Base-by-base conservation (phyloP, 768 basidiomycete genomes). In the Tylopilus balloui region DNA sequence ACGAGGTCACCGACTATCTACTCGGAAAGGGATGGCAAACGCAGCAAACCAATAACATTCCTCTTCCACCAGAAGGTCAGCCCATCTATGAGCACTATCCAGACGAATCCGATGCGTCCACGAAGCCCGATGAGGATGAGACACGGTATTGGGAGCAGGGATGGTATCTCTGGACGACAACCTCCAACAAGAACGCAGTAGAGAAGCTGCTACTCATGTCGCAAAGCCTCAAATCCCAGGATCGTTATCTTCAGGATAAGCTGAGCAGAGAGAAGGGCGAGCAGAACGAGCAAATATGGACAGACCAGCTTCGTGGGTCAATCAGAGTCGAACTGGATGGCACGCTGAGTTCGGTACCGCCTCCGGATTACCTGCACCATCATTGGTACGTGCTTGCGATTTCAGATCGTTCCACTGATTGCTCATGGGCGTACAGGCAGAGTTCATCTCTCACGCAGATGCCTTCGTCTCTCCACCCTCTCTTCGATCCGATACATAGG, bases 131-230 rank as follows among this genome's bases (percentile, higher is more conserved):
- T 50, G 67, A 52, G 32, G 70, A 77, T 19, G 71, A 69, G 35
- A 80, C 51, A 14, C 62, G 77, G 53, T 75, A 78, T 57, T 90
- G 87, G 87, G 75, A 86, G 48, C 79, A 82, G 57, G 86, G 87
- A 5, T 84, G 78, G 76, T 90, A 90, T 59, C 57, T 90, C 35
- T 88, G 86, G 85, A 75, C 78, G 43, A 77, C 78, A 14, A 72
- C 71, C 46, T 80, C 73, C 42, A 71, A 74, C 41, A 72, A 71
- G 62, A 78, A 76, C 11, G 72, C 76, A 8, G 71, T 75, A 54
- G 78, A 83, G 60, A 81, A 79, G 58, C 65, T 82, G 42, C 67
- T 77, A 15, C 71, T 73, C 42, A 88, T 89, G 86, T 73, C 72
- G 56, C 61, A 71, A 48, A 78, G 77, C 51, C 69, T 89, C 36